Conservation (phyloP, 306 rosid species). For the Pachyrhizus erosus region DNA sequence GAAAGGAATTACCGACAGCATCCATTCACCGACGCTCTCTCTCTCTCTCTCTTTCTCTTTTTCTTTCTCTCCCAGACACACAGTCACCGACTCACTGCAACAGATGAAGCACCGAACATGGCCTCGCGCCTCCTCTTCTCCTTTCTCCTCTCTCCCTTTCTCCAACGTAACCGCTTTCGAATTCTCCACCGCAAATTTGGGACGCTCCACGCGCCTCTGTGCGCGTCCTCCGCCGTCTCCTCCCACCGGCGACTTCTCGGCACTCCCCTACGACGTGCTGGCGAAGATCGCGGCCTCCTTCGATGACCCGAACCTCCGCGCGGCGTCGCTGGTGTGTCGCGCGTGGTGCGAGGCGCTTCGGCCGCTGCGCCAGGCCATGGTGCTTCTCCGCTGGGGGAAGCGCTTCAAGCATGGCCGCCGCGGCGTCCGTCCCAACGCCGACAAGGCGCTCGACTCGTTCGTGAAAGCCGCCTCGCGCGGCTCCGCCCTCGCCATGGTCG, state of each 20-base stretch:
- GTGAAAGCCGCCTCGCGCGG: constrained; percentile 75
- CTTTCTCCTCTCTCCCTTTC: constrained; percentile 55
- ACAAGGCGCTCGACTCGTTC: constrained; percentile 77
- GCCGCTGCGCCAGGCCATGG: constrained; percentile 78
- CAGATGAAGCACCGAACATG: constrained; percentile 62
- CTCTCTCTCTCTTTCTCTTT: not conserved
- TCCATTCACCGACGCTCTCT: not conserved
- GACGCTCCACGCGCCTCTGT: constrained; percentile 37
- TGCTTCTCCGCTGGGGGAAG: constrained; percentile 72
- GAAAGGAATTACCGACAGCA: not conserved
- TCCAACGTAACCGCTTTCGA: not conserved
- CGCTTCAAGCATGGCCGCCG: constrained; percentile 79
- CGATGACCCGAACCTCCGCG: constrained; percentile 60
- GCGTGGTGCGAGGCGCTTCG: constrained; percentile 78
- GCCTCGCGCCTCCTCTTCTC: constrained; percentile 55
- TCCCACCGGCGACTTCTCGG: constrained; percentile 55
- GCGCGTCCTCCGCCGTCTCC: constrained; percentile 16
- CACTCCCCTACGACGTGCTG: constrained; percentile 75
- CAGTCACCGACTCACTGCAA: not conserved
- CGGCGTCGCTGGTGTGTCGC: constrained; percentile 78
- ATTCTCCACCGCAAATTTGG: not conserved
- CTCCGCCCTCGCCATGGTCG: constrained; percentile 84
- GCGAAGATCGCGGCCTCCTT: constrained; percentile 62
- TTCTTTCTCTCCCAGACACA: not conserved
- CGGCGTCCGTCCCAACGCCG: constrained; percentile 56